Percentiles rank a stretch among this genome's conserved stretches.
These are phyloP conservation scores for Aristolochia californica DNA, from an alignment of 164 flowering plant species.

Conservation along the genomic window DNA sequence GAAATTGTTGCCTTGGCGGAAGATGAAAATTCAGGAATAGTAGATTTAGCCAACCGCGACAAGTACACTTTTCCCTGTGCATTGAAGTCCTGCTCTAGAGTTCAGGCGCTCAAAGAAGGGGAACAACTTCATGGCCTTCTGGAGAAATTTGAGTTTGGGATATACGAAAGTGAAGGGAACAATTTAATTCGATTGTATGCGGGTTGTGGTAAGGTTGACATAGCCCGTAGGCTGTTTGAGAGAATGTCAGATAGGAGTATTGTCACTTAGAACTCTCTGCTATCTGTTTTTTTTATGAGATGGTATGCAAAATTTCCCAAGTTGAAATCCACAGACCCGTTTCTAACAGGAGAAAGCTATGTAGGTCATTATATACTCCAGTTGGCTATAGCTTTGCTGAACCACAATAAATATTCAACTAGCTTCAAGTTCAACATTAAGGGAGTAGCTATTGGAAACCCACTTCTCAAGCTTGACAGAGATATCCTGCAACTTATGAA, in stretches of 20 bases:
- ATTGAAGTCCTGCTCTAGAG: slow-evolving; percentile 39
- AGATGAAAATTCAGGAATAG: too few relatives aligned
- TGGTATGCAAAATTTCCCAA: too few relatives aligned
- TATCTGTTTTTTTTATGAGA: slow-evolving; percentile 29
- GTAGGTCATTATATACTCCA: too few relatives aligned
- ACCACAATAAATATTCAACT: too few relatives aligned
- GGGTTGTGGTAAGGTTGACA: slow-evolving; percentile 19
- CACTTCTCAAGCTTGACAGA: too few relatives aligned
- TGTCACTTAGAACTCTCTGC: slow-evolving; percentile 40
- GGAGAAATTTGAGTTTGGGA: slow-evolving; percentile 23
- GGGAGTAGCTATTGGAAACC: too few relatives aligned
- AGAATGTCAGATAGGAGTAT: slow-evolving; percentile 23
- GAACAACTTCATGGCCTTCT: slow-evolving; percentile 31
- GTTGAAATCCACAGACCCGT: too few relatives aligned
- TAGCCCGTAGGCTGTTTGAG: slow-evolving; percentile 37
- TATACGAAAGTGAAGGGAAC: slow-evolving; percentile 25
- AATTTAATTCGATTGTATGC: slow-evolving; percentile 38
- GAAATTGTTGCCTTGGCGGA: too few relatives aligned
- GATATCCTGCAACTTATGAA: too few relatives aligned
- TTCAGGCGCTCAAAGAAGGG: slow-evolving; percentile 25
- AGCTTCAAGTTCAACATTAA: too few relatives aligned
- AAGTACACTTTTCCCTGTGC: slow-evolving; percentile 27
- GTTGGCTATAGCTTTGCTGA: too few relatives aligned
- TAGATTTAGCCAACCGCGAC: slow-evolving; percentile 21
- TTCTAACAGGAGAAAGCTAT: too few relatives aligned